Base-by-base conservation (phyloP, 192 early-diverging fungal species). In the Fimicolochytrium jonesii region DNA sequence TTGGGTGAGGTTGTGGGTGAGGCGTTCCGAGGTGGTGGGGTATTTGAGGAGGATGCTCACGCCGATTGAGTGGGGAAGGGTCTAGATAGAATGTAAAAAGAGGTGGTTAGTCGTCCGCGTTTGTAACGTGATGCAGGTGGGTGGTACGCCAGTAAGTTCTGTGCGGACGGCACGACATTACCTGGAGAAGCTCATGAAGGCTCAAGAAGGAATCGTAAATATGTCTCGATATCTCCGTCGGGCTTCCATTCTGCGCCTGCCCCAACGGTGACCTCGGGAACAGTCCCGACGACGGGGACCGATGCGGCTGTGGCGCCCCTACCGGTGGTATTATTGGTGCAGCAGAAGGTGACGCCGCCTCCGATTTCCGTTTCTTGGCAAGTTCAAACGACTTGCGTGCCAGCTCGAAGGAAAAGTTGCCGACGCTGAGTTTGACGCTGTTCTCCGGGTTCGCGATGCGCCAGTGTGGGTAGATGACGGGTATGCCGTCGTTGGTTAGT, bases 11-110 rank as follows among this genome's bases (percentile, higher is more conserved):
- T 79, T 41, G 56, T 77, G 74, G 6, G 68, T 33, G 4, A 72
- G 64, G 23, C 73, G 66, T 70, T 90, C 87, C 20, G 76, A 68
- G 3, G 75, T 66, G 6, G 93, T 90, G 51, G 90, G 93, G 68
- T 97, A 95, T 65, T 92, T 86, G 13, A 99, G 73, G 46, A 94
- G 90, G 36, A 99, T 74, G 70, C 88, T 87, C 13, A 97, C 66
- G 20, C 95, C 95, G 30, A 95, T 73, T 11, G 78, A 69, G 20
- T 71, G 44, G 2, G 89, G 88, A n/a, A 91, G 64, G 22, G 64
- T 76, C 90, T 91, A 66, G 32, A 35, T 26, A 33, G n/a, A 45
- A 59, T 20, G 44, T 32, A 64, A 39, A n/a, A n/a, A n/a, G n/a
- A n/a, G n/a, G n/a, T n/a, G n/a, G n/a, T n/a, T n/a, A n/a, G n/a